Percentiles rank a stretch among this genome's conserved stretches.
Evolutionary conservation across 495 filamentous ascomycete species (phyloP).

Genomic region (Lepidopterella palustris): DNA sequence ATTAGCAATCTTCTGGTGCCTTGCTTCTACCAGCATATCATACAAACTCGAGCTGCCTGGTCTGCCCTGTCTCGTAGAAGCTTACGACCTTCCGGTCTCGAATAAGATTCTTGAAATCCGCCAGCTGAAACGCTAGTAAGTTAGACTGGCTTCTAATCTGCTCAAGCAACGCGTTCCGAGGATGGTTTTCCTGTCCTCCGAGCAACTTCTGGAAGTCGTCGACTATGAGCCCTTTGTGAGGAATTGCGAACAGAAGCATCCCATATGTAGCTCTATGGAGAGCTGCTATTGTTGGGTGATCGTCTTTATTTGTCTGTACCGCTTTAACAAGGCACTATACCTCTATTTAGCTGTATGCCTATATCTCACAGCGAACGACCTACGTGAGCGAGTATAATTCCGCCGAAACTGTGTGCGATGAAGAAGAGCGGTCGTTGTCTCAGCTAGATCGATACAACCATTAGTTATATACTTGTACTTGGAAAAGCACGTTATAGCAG

Average conservation of each 20-base stretch:
- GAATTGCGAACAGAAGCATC: constrained; percentile 35
- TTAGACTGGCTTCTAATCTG: constrained; percentile 25
- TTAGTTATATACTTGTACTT: not conserved
- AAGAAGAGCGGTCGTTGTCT: constrained; percentile 11
- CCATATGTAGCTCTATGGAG: constrained; percentile 36
- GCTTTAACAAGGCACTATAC: constrained; percentile 32
- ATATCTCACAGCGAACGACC: constrained; percentile 4
- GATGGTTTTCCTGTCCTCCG: constrained; percentile 25
- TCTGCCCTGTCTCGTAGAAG: constrained; percentile 35
- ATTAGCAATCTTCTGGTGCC: not conserved
- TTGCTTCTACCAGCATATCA: not conserved
- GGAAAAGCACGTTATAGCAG: not conserved
- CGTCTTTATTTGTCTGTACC: constrained; percentile 24
- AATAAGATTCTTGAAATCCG: constrained; percentile 28
- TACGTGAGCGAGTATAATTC: too few relatives aligned
- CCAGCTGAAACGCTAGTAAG: constrained; percentile 22
- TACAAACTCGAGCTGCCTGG: constrained; percentile 26
- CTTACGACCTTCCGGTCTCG: constrained; percentile 32
- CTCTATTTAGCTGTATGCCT: not conserved
- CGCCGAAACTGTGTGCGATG: constrained; percentile 6
- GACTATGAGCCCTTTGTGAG: constrained; percentile 33
- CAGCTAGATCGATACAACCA: not conserved
- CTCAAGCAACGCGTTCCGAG: constrained; percentile 24
- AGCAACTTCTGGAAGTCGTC: constrained; percentile 35
- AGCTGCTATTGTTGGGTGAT: constrained; percentile 31